Conservation (phyloP, 176 grass and related monocot species). For the Carex littledalei region DNA sequence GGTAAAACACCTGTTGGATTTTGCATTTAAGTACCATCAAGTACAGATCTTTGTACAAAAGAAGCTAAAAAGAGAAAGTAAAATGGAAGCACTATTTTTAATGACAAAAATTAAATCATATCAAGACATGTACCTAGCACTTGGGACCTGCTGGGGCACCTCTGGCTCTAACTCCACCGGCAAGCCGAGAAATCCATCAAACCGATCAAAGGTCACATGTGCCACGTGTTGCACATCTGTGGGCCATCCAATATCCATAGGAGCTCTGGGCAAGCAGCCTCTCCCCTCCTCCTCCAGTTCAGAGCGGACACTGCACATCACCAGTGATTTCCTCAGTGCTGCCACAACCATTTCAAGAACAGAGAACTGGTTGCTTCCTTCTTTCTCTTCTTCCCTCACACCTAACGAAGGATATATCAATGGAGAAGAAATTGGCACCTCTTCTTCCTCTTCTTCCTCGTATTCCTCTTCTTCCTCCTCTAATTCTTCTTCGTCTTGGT, state of each 20-base stretch:
- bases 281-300: slow-evolving; percentile 29
- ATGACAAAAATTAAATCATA: not conserved
- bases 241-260: slow-evolving; percentile 83
- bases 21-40: not conserved
- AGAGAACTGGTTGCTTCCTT: slow-evolving; percentile 39
- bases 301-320: slow-evolving; percentile 73
- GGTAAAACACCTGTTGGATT: slow-evolving; percentile 10
- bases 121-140: slow-evolving; percentile 59
- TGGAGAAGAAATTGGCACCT: slow-evolving; percentile 54
- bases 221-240: slow-evolving; percentile 83
- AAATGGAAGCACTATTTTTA: not conserved
- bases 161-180: slow-evolving; percentile 74
- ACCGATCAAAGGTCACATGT: slow-evolving; percentile 94
- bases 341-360: slow-evolving; percentile 54
- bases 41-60: slow-evolving; percentile 9
- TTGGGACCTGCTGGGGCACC: slow-evolving; percentile 47
- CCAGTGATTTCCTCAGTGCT: slow-evolving; percentile 77
- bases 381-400: slow-evolving; percentile 20
- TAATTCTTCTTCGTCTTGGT: slow-evolving; percentile 25
- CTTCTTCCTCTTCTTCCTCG: slow-evolving; percentile 53
- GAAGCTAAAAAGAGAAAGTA: not conserved
- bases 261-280: not conserved
- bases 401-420: slow-evolving; percentile 26
- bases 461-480: slow-evolving; percentile 33
- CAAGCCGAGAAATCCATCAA: slow-evolving; percentile 84